Evolutionary conservation across 192 early-diverging fungal species (phyloP), one percentile per base, ranked within the genome.

Genomic region (Gamsiella multidivaricata): DNA sequence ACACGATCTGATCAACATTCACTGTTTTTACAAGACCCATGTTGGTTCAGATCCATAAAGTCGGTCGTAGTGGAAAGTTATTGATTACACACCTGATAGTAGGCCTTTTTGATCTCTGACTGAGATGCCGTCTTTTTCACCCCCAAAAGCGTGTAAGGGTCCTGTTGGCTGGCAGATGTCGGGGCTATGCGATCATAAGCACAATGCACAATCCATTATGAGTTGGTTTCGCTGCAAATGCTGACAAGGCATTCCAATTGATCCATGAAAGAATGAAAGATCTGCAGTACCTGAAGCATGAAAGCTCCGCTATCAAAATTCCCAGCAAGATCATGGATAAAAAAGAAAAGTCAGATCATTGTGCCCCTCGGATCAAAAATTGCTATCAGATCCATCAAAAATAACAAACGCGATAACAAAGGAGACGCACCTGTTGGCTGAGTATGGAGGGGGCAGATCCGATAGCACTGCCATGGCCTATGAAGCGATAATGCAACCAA

Each of bases 51-150:
- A 31, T 54, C 54, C 33, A 14, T 26, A 36, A 45, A n/a, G n/a
- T 31, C n/a, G n/a, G n/a, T n/a, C n/a, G n/a, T n/a, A n/a, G n/a
- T n/a, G n/a, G n/a, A n/a, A n/a, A n/a, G n/a, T n/a, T n/a, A n/a
- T n/a, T n/a, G n/a, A n/a, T n/a, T n/a, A n/a, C n/a, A n/a, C n/a
- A 92, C 91, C 67, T 89, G 83, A 82, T 99, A 99, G 85, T 99
- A 99, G 12, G 95, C 94, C 83, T 97, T 96, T 80, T 99, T 99
- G 80, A 99, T 97, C 52, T 99, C 96, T 33, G 82, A 61, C 39
- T 90, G 85, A 29, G 93, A 89, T 5, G 96, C 90, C 39, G 84
- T 85, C 67, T 93, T 94, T 28, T 83, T 79, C 3, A 97, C 92
- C 0, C 95, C 95, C 28, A 99, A 86, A 11, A 95, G 84, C 18